Percentiles rank a stretch among this genome's conserved stretches.
These are phyloP conservation scores for Boletus eberwhitei DNA, from an alignment of 768 basidiomycete species.

Conservation along the genomic window DNA sequence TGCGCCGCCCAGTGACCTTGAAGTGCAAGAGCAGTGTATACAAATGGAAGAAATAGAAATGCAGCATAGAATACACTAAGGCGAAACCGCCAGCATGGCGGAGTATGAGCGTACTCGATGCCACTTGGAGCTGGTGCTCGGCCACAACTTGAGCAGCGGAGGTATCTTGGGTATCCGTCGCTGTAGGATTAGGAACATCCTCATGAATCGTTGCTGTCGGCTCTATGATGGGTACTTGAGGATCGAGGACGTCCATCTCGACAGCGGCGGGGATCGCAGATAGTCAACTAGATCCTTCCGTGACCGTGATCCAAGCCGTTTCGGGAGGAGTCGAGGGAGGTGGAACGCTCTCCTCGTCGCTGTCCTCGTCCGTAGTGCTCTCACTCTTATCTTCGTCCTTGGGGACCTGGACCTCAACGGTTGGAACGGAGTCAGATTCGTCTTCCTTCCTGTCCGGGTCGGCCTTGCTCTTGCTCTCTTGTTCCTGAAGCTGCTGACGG, in stretches of 20 bases:
- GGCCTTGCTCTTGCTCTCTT: slow-evolving; percentile 48
- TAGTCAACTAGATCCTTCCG: slow-evolving; percentile 32
- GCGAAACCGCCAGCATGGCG: slow-evolving; percentile 36
- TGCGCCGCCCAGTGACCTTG: slow-evolving; percentile 28
- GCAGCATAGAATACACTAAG: slow-evolving; percentile 40
- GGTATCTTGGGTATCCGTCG: slow-evolving; percentile 23
- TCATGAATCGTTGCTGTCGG: slow-evolving; percentile 19
- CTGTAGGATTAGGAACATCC: slow-evolving; percentile 17
- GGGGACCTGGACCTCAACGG: slow-evolving; percentile 3
- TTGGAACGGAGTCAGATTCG: slow-evolving; percentile 15
- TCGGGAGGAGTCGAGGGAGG: slow-evolving; percentile 31
- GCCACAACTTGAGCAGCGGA: slow-evolving; percentile 15
- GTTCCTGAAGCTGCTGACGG: slow-evolving; percentile 49
- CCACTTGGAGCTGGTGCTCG: slow-evolving; percentile 25
- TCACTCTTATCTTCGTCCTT: slow-evolving; percentile 33
- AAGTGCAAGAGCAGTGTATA: slow-evolving; percentile 41
- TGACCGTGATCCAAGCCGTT: slow-evolving; percentile 28
- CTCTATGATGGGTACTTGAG: slow-evolving; percentile 25
- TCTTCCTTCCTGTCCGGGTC: slow-evolving; percentile 45
- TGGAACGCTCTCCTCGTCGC: slow-evolving; percentile 41
- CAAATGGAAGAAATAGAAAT: slow-evolving; percentile 43
- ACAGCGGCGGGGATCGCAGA: slow-evolving; percentile 18
- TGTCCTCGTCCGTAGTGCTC: slow-evolving; percentile 37
- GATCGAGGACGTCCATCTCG: slow-evolving; percentile 16
- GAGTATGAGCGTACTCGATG: slow-evolving; percentile 25